Evolutionary conservation across 2,329 filamentous ascomycete species (phyloP).

Genomic region (Colletotrichum orbiculare): DNA sequence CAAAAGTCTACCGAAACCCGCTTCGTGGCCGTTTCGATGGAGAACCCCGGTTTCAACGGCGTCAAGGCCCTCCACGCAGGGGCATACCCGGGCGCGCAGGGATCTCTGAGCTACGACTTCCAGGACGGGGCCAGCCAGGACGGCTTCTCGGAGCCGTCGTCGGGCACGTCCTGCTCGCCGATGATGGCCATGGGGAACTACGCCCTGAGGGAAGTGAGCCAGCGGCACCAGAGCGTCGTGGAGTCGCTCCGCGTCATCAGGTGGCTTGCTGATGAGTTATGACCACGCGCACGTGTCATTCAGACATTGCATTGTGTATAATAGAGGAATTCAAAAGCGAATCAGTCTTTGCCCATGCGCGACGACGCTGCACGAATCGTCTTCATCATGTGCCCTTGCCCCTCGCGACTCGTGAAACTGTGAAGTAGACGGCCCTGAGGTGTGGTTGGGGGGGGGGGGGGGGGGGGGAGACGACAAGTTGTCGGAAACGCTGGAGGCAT

Average conservation of each 20-base stretch:
- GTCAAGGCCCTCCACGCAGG: constrained; percentile 5
- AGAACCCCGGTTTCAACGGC: neutral
- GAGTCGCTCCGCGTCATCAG: constrained; percentile 32
- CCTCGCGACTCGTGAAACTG: too few species aligned
- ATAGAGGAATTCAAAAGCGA: too few species aligned
- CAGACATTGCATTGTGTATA: too few species aligned
- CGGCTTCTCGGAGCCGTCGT: constrained; percentile 9
- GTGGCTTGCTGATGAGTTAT: constrained; percentile 34
- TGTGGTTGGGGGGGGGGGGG: too few species aligned
- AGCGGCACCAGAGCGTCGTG: constrained; percentile 26
- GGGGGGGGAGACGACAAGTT: too few species aligned
- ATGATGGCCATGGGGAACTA: constrained; percentile 22
- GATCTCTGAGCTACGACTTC: constrained; percentile 17
- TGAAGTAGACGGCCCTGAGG: too few species aligned
- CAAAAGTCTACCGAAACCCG: constrained; percentile 28
- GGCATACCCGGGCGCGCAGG: neutral
- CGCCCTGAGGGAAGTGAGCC: constrained; percentile 21
- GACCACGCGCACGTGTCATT: constrained; percentile 16
- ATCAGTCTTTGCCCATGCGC: too few species aligned
- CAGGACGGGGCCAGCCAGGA: constrained; percentile 29
- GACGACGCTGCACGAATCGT: too few species aligned
- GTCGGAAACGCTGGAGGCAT: too few species aligned
- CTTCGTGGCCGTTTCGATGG: constrained; percentile 3
- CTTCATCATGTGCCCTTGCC: too few species aligned
- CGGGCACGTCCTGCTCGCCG: constrained; percentile 6